Conservation (phyloP, 148 eudicot genomes). For the Rhododendron kiyosumense region DNA sequence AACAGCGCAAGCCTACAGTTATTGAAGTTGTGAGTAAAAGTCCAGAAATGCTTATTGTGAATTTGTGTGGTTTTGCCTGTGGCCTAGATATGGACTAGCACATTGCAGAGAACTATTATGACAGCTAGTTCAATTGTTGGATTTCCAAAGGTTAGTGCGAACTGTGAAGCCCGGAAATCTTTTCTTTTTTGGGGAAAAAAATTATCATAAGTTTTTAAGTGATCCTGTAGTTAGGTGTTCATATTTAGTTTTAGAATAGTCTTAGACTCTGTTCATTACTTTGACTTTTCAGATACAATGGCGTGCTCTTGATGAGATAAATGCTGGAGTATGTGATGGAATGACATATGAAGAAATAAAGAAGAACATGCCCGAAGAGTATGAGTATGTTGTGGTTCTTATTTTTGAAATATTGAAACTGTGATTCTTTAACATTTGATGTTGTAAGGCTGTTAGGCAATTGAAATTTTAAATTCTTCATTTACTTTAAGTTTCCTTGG, state of each 20-base stretch:
- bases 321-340: constrained; percentile 97
- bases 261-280: constrained; percentile 1
- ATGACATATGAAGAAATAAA: constrained; percentile 93
- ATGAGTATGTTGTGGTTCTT: constrained; percentile 50
- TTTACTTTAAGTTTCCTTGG: not conserved
- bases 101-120: constrained; percentile 87
- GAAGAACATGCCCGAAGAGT: constrained; percentile 96
- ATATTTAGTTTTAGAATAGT: not conserved
- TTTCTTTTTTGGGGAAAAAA: not conserved
- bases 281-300: constrained; percentile 68
- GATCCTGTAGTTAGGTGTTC: not conserved
- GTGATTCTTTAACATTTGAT: not conserved
- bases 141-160: constrained; percentile 76
- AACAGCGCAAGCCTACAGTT: not conserved
- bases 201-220: not conserved
- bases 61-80: constrained; percentile 10
- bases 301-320: constrained; percentile 98
- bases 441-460: not conserved
- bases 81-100: constrained; percentile 93
- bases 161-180: not conserved
- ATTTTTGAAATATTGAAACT: not conserved
- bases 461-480: not conserved
- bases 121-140: constrained; percentile 82
- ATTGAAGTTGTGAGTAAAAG: not conserved
- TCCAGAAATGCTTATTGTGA: not conserved